Conservation (phyloP, 1,139 yeast genomes). For the Trichomonascaceae sp. region DNA sequence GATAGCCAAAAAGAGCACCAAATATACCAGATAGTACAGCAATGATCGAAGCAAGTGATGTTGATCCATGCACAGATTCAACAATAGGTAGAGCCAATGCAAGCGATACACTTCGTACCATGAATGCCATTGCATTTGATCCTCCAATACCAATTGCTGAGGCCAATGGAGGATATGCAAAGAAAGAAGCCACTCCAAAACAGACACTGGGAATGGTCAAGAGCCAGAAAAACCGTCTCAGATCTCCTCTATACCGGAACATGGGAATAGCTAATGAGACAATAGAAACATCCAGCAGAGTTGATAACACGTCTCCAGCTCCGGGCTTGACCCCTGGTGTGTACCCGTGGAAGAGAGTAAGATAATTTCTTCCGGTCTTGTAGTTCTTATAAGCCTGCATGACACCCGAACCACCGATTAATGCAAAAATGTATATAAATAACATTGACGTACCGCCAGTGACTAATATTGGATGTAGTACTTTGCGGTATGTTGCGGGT, state of each 20-base stretch:
- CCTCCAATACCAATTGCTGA: constrained; percentile 58
- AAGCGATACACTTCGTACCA: constrained; percentile 75
- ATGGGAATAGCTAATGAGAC: constrained; percentile 71
- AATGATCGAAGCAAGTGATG: constrained; percentile 70
- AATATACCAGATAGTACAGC: constrained; percentile 73
- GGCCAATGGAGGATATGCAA: constrained; percentile 64
- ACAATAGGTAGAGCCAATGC: constrained; percentile 76
- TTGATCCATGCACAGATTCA: constrained; percentile 57
- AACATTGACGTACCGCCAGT: constrained; percentile 59
- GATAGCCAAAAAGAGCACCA: constrained; percentile 67
- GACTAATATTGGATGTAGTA: constrained; percentile 64
- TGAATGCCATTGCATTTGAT: constrained; percentile 60
- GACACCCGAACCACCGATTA: constrained; percentile 40
- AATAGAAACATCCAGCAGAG: constrained; percentile 70
- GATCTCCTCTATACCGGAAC: constrained; percentile 66
- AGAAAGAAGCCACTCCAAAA: constrained; percentile 53
- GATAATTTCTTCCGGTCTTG: constrained; percentile 64
- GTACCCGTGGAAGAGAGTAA: constrained; percentile 46
- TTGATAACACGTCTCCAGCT: constrained; percentile 67
- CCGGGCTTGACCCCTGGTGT: constrained; percentile 52
- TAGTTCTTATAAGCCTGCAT: constrained; percentile 50
- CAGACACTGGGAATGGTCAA: constrained; percentile 56
- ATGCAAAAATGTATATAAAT: constrained; percentile 53
- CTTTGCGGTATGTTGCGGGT: constrained; percentile 44
- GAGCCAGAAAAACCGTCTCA: constrained; percentile 51